A percentile compares a stretch with the other conserved stretches of the same genome.
Evolutionary conservation across 176 grass and related monocot species (phyloP).

Genomic region (Chrysopogon serrulatus): DNA sequence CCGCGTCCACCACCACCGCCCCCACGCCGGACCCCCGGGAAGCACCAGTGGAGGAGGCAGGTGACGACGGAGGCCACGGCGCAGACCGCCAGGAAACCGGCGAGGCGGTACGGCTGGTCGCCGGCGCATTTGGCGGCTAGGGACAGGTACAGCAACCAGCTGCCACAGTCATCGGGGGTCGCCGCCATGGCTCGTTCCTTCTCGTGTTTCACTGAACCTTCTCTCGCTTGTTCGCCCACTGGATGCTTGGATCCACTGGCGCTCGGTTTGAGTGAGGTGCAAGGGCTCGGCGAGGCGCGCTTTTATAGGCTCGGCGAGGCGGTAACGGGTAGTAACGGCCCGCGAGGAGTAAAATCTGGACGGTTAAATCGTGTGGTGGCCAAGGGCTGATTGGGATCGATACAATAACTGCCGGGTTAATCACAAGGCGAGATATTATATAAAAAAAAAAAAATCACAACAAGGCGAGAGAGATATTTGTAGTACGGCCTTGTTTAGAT

Average conservation of each 20-base stretch:
- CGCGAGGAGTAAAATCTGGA: too few relatives aligned
- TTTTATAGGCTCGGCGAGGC: conserved; percentile 45
- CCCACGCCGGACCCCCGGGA: conserved; percentile 80
- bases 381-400: too few relatives aligned
- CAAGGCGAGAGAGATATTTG: too few relatives aligned
- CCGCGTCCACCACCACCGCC: conserved; percentile 45
- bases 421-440: too few relatives aligned
- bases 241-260: not conserved
- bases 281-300: not conserved
- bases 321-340: not conserved
- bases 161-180: conserved; percentile 23
- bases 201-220: not conserved
- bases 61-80: not conserved
- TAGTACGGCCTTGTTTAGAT: too few relatives aligned
- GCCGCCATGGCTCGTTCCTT: conserved; percentile 8
- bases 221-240: not conserved
- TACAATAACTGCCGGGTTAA: too few relatives aligned
- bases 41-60: conserved; percentile 58
- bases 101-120: conserved; percentile 24
- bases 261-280: conserved; percentile 7
- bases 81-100: not conserved
- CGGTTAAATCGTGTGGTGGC: too few relatives aligned
- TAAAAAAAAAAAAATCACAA: too few relatives aligned
- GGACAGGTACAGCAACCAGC: conserved; percentile 59
- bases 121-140: conserved; percentile 48